Base-by-base conservation (phyloP, 1,284 basidiomycete genomes). In the Apiotrichum veenhuisii region DNA sequence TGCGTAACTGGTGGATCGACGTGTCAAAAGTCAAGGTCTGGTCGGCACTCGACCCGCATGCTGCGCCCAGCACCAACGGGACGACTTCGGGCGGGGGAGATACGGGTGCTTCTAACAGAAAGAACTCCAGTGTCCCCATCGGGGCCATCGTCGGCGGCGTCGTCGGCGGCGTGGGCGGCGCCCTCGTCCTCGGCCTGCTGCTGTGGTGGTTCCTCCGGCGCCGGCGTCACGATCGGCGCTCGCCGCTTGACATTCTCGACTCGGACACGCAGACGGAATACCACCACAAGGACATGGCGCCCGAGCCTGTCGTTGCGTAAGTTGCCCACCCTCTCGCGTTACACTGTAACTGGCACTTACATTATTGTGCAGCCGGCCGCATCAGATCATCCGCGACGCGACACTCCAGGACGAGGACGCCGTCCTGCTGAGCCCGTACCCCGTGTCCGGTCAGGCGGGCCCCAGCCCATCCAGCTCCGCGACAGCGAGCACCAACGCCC, bases 1-100 rank as follows among this genome's bases (percentile, higher is more conserved):
- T 50, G 14, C 10, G 11, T 18, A 30, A 38, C 25, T 50, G 48
- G 48, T 50, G 48, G 48, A 50, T 40, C 37, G 48, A 50, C 37
- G 48, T 50, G 17, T 40, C 37, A 12, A 38, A 40, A 37, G 37
- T 50, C 34, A 36, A 25, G 34, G n/a, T 22, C 3, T 50, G 48
- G 48, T 20, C 25, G 3, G 48, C 37, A 2, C 48, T 50, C 17
- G 18, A 50, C n/a, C 42, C 9, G 4, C 1, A n/a, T 25, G 37
- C 18, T 5, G 22, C 25, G 9, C 2, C 25, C 5, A 22, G n/a
- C 23, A 23, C 20, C 36, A 40, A 26, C 48, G 22, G 23, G 9
- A 3, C 47, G 47, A 22, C 18, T 10, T 7, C 2, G 11, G 18
- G 41, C 17, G n/a, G n/a, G n/a, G n/a, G n/a, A n/a, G n/a, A n/a